Evolutionary conservation across 2,329 filamentous ascomycete species (phyloP).

Genomic region (Chalaropsis thielavioides): DNA sequence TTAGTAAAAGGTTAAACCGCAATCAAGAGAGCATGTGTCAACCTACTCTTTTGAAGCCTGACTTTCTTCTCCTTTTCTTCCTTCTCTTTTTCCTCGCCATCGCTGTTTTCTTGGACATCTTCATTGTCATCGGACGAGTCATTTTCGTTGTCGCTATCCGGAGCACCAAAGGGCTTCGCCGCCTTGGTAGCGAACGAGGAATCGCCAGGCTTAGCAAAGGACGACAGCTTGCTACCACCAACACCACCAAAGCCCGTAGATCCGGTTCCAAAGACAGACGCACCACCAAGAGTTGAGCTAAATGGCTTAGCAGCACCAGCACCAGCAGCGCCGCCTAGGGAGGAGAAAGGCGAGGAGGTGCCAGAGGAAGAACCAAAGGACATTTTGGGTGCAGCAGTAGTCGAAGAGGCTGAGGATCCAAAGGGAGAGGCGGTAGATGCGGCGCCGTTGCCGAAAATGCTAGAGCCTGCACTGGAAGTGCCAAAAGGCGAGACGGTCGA

Average conservation of each 20-base stretch:
- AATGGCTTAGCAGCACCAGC: slow-evolving; percentile 33
- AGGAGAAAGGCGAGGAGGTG: slow-evolving; percentile 34
- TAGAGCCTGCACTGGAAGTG: slow-evolving; percentile 27
- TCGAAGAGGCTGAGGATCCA: slow-evolving; percentile 18
- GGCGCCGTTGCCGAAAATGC: slow-evolving; percentile 21
- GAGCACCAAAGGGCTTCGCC: slow-evolving; percentile 61
- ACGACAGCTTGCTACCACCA: slow-evolving; percentile 26
- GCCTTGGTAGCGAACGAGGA: slow-evolving; percentile 41
- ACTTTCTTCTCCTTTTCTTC: slow-evolving; percentile 32
- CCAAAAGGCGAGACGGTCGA: slow-evolving; percentile 51
- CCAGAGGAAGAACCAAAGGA: slow-evolving; percentile 31
- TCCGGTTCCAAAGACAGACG: slow-evolving; percentile 30
- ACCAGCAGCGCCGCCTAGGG: slow-evolving; percentile 21
- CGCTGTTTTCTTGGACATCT: slow-evolving; percentile 33
- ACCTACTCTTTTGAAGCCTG: slow-evolving; percentile 55
- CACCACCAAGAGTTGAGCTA: slow-evolving; percentile 28
- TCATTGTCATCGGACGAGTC: slow-evolving; percentile 27
- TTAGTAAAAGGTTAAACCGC: neutral
- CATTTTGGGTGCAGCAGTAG: slow-evolving; percentile 29
- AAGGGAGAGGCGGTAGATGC: slow-evolving; percentile 23
- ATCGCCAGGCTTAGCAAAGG: slow-evolving; percentile 49
- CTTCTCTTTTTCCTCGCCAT: slow-evolving; percentile 40
- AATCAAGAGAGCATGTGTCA: neutral
- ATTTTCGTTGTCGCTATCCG: slow-evolving; percentile 49
- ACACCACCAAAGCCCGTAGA: slow-evolving; percentile 50